Base-by-base conservation (phyloP, 225 moss, liverwort and hornwort genomes). In the Straminergon stramineum region DNA sequence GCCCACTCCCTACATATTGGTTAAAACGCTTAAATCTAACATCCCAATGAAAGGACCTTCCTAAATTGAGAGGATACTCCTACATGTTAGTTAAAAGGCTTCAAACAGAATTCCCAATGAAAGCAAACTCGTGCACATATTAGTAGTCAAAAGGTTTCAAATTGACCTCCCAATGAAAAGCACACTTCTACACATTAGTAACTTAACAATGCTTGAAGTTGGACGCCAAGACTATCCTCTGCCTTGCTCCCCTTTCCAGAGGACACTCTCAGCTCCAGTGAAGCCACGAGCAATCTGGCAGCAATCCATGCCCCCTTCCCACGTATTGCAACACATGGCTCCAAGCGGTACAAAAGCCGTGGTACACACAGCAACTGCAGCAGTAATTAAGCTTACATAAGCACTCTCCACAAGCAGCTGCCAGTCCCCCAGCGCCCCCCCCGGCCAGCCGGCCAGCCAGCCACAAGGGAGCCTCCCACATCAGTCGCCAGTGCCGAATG, bases 401-500 rank as follows among this genome's bases (percentile, higher is more conserved):
- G 82, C 83, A 24, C 77, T 27, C 62, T 17, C 87, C 61, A 74
- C 78, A 90, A 90, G 86, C 71, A 83, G 83, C 32, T 79, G 87
- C 80, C 87, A 57, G 87, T 56, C 43, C 35, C 37, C 87, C 88
- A 28, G 53, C 62, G 37, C 18, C 23, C 53, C 43, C 51, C 87
- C 85, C 70, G 21, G 70, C 75, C 86, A 62, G 75, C 51, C 73
- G 14, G 70, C 86, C 51, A 22, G 62, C 75, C 87, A 89, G 84
- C 75, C 74, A 84, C 84, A 74, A 69, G 73, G 60, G 43, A 81
- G 85, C 87, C 67, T 79, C 74, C 43, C 92, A 79, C 88, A 92
- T 90, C 82, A 34, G 82, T 87, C 67, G 87, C 90, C 90, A 92
- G 90, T 81, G 76, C 87, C 87, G 89, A 92, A 90, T 91, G 92